Base-by-base conservation (phyloP, 495 filamentous ascomycete genomes). In the Xylaria nigripes region DNA sequence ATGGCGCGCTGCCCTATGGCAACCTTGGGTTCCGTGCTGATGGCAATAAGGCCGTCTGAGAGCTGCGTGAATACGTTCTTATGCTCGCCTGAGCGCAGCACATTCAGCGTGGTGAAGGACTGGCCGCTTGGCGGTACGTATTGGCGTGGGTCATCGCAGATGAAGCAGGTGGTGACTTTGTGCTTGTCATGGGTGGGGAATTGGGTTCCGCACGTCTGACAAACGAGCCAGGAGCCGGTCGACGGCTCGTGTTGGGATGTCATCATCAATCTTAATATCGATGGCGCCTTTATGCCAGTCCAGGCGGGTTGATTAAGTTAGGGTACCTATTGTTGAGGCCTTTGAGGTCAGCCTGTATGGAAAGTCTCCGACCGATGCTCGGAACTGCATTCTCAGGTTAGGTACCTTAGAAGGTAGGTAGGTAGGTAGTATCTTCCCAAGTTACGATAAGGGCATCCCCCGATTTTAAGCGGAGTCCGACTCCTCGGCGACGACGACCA, bases 121-220 rank as follows among this genome's bases (percentile, higher is more conserved):
- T 82, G 80, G 16, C 83, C 84, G 0, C 76, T 68, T 0, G 75
- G 70, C 3, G 81, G 81, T 0, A 86, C 78, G 63, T 78, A 91
- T 69, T 90, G 87, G 6, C 87, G 77, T 1, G 86, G 76, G 63
- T 84, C 85, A 69, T 90, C 87, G 67, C 87, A 91, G 54, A 91
- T 87, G 48, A 81, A 78, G 72, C 87, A 91, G 6, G 68, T 74
- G 16, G 63, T 71, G 18, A 80, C 70, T 12, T 70, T 38, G n/a
- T 56, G 38, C 15, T 65, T 64, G 55, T 73, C 69, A 0, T 74
- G 38, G 6, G 69, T 70, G 21, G 82, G 77, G 67, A 80, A 86
- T 60, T 89, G 86, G 0, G 83, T 88, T 12, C 84, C 86, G 63
- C 86, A 90, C 4, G 86, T 76, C 6, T 68, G 70, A 67, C 86